Evolutionary conservation across 345 rosid species (phyloP).

Genomic region (Physaria fendleri): DNA sequence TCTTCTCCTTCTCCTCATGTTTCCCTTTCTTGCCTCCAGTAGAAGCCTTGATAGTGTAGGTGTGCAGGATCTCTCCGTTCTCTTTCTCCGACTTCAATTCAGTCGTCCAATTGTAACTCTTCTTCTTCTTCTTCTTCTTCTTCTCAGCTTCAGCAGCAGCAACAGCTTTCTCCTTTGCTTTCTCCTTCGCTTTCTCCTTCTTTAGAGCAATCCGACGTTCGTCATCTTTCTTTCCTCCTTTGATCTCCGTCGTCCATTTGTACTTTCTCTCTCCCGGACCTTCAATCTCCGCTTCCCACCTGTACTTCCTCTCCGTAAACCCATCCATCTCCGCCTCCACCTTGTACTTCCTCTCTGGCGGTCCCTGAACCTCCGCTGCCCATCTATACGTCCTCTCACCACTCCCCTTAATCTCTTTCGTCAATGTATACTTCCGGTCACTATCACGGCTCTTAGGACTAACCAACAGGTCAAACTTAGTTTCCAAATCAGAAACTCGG

Average conservation of each 20-base stretch:
- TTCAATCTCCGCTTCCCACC: conserved; percentile 68
- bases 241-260: conserved; percentile 67
- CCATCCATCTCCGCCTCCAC: conserved; percentile 30
- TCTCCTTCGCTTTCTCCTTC: conserved; percentile 4
- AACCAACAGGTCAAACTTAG: conserved; percentile 51
- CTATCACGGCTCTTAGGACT: conserved; percentile 24
- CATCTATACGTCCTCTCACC: conserved; percentile 69
- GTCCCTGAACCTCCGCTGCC: conserved; percentile 54
- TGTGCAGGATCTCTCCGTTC: conserved; percentile 41
- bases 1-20: conserved; percentile 31
- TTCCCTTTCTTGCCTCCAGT: conserved; percentile 44
- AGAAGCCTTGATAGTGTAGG: conserved; percentile 55
- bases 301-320: conserved; percentile 26
- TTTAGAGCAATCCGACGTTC: conserved; percentile 5
- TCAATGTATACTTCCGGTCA: conserved; percentile 71
- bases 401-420: conserved; percentile 66
- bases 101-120: conserved; percentile 56
- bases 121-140: conserved; percentile 29
- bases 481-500: conserved; percentile 59
- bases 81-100: conserved; percentile 67
- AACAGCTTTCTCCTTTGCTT: conserved; percentile 25
- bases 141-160: conserved; percentile 45
- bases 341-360: conserved; percentile 28
- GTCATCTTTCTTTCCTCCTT: conserved; percentile 24
- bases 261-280: conserved; percentile 59